Conservation (phyloP, 208 protist species). For the Strigomonas culicis region DNA sequence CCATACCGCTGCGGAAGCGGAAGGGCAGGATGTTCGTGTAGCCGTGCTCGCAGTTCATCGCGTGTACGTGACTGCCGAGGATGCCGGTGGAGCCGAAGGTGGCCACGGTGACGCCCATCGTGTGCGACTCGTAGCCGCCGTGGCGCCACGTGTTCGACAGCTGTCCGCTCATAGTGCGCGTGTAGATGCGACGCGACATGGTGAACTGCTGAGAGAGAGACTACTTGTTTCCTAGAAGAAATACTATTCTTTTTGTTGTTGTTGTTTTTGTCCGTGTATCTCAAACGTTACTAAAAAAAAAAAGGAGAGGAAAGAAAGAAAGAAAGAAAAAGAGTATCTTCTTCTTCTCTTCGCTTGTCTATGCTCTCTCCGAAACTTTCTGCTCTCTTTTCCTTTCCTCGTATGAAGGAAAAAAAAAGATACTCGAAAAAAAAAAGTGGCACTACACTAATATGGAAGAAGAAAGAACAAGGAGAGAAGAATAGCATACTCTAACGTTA, state of each 20-base stretch:
- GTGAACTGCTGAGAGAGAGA: not conserved
- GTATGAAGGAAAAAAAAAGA: conserved; percentile 12
- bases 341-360: not conserved
- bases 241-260: not conserved
- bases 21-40: conserved; percentile 87
- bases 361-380: conserved; percentile 4
- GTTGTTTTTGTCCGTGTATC: too few relatives aligned
- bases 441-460: conserved; percentile 12
- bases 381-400: not conserved
- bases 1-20: conserved; percentile 77
- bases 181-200: conserved; percentile 88
- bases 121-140: conserved; percentile 67
- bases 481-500: too few relatives aligned
- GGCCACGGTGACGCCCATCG: conserved; percentile 82
- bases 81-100: conserved; percentile 85
- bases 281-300: not conserved
- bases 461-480: not conserved
- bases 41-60: conserved; percentile 68
- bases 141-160: conserved; percentile 79
- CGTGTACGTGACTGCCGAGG: conserved; percentile 73
- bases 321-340: not conserved
- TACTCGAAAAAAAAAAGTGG: conserved; percentile 7
- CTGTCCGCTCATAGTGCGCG: conserved; percentile 85
- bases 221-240: not conserved
- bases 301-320: not conserved